Evolutionary conservation across 2,329 filamentous ascomycete genomes (phyloP), one percentile per base, ranked within the genome.

Genomic region (Pyrenophora graminea): DNA sequence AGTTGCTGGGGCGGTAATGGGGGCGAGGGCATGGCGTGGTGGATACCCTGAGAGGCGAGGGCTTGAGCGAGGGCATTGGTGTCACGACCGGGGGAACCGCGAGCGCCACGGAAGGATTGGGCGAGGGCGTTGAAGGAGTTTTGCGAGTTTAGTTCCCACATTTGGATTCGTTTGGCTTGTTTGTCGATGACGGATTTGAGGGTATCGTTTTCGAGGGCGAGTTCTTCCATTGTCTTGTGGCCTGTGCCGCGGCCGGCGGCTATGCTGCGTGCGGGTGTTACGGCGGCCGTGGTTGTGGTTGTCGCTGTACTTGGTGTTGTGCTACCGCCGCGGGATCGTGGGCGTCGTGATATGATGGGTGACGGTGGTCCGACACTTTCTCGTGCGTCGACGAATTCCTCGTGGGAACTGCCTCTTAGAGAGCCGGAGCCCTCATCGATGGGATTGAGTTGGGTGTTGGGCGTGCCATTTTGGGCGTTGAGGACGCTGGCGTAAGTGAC

Each of bases 401-500:
- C 91, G 25, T 71, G 69, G 2, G 67, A 69, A 45, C 63, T 68
- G 45, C 67, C 63, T 38, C 62, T 61, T 12, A 71, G 55, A 6
- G 64, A 63, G 37, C 53, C 58, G 10, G 64, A 55, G 19, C 25
- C 88, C 53, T 74, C 75, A 36, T 70, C 69, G 17, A 74, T 72
- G 45, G 69, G 64, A 40, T 62, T 58, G 34, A 68, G 64, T 30
- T 64, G 58, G 32, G 63, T 83, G n/a, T 86, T 83, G 2, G 82
- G 58, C 2, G 67, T 76, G 52, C 79, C 78, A 46, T 57, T 50
- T 34, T 59, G 45, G 5, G 61, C 55, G 51, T 62, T 65, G 34
- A 96, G 78, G 45, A 99, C 97, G 56, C 89, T 91, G 38, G 94
- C 92, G 68, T 97, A 99, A 0, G 91, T 94, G 53, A 92, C 88